These are phyloP conservation scores for Podila clonocystis DNA, from an alignment of 192 early-diverging fungal genomes.

Conservation along the genomic window DNA sequence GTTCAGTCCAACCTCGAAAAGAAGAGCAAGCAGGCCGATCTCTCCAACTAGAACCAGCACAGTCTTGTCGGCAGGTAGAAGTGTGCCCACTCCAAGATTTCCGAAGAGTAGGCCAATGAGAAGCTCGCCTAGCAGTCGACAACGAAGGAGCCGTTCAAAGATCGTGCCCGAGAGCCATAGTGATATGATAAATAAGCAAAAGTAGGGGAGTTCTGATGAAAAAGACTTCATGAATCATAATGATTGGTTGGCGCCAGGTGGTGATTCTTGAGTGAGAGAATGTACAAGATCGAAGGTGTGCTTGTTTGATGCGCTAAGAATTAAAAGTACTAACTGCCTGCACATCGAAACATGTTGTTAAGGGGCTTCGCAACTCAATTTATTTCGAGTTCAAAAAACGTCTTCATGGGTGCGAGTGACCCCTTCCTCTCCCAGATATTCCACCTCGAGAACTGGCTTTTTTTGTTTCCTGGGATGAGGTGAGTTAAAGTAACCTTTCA, in stretches of 20 bases:
- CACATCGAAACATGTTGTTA: no score
- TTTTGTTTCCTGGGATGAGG: neutral
- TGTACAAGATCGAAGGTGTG: no score
- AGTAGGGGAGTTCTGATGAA: constrained; percentile 14
- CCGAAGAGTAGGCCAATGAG: constrained; percentile 37
- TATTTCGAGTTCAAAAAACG: no score
- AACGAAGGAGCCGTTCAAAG: constrained; percentile 20
- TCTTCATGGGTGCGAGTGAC: no score
- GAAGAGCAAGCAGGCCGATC: constrained; percentile 31
- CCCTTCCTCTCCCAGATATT: no score
- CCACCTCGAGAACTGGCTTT: neutral
- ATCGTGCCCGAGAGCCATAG: constrained; percentile 33
- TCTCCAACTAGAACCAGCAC: constrained; percentile 24
- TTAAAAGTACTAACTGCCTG: no score
- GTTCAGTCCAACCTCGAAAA: constrained; percentile 26
- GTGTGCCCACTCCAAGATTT: constrained; percentile 10
- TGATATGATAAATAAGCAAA: constrained; percentile 27
- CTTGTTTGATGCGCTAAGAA: no score
- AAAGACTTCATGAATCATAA: constrained; percentile 1
- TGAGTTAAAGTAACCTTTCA: constrained; percentile 35
- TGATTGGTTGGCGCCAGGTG: no score
- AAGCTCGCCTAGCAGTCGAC: constrained; percentile 41
- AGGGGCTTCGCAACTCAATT: no score
- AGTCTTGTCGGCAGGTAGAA: constrained; percentile 28
- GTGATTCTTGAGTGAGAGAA: no score